Conservation (phyloP, 805 yeast genomes). For the Wickerhamiella sergipiensis region DNA sequence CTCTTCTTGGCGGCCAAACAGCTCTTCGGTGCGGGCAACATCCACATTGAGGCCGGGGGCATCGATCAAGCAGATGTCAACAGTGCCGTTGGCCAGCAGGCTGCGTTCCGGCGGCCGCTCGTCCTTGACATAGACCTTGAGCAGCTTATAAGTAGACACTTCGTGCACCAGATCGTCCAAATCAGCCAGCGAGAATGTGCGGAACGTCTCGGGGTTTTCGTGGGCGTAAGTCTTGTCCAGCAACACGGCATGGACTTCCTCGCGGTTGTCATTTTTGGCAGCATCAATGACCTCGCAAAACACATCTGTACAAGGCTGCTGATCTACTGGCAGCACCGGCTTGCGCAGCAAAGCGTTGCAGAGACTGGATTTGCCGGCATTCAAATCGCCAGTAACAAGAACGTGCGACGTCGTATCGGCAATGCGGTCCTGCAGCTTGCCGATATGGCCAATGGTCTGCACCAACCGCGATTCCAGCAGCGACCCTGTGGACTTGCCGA, state of each 20-base stretch:
- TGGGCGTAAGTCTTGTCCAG: slow-evolving; percentile 32
- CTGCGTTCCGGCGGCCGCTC: slow-evolving; percentile 51
- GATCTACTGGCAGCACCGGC: slow-evolving; percentile 81
- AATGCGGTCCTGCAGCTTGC: slow-evolving; percentile 63
- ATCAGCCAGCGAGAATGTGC: slow-evolving; percentile 37
- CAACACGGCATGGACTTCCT: slow-evolving; percentile 88
- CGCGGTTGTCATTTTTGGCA: slow-evolving; percentile 54
- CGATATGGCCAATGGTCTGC: slow-evolving; percentile 53
- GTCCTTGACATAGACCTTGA: slow-evolving; percentile 76
- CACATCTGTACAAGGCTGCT: slow-evolving; percentile 93
- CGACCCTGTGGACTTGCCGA: slow-evolving; percentile 53
- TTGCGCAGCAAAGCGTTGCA: slow-evolving; percentile 80
- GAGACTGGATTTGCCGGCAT: slow-evolving; percentile 91
- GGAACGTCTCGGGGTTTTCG: slow-evolving; percentile 53
- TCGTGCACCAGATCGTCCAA: slow-evolving; percentile 60
- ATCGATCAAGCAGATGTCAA: slow-evolving; percentile 84
- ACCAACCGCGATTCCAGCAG: slow-evolving; percentile 55
- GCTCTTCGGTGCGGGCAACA: slow-evolving; percentile 85
- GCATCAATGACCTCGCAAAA: slow-evolving; percentile 91
- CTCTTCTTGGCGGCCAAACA: slow-evolving; percentile 91
- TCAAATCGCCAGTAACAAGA: slow-evolving; percentile 90
- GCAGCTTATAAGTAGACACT: slow-evolving; percentile 53
- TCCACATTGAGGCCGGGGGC: slow-evolving; percentile 96
- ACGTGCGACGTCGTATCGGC: slow-evolving; percentile 90
- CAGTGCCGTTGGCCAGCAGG: slow-evolving; percentile 73